Conservation (phyloP, 2,329 filamentous ascomycete species). For the Ceratocystiopsis minuta region DNA sequence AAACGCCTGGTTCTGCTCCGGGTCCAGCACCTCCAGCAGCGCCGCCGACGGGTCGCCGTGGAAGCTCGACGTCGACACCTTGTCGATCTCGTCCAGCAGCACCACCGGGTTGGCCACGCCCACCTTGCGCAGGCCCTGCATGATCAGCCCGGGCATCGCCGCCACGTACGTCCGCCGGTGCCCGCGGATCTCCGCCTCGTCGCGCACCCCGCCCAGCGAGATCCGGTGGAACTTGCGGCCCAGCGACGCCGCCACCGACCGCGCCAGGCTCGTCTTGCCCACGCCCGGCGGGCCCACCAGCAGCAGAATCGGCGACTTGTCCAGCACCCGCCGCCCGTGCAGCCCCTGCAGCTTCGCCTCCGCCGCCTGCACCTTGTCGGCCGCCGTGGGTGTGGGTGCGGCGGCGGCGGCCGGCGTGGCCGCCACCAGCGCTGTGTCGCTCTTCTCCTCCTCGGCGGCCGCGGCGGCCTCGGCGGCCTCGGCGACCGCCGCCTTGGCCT, state of each 20-base stretch:
- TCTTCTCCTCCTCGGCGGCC: slow-evolving; percentile 13
- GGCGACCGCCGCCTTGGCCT: slow-evolving; percentile 18
- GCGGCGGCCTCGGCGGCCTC: not conserved
- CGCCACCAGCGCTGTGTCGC: slow-evolving; percentile 5
- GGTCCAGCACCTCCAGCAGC: slow-evolving; percentile 94
- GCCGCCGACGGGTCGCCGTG: slow-evolving; percentile 92
- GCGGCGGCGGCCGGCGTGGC: not conserved
- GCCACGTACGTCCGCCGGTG: slow-evolving; percentile 93
- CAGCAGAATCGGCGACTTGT: slow-evolving; percentile 90
- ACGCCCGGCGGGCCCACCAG: slow-evolving; percentile 86
- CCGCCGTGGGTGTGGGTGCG: too few species aligned
- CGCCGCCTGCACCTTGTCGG: slow-evolving; percentile 22
- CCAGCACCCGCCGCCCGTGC: slow-evolving; percentile 67
- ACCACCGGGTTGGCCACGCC: slow-evolving; percentile 92
- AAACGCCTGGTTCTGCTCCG: slow-evolving; percentile 91
- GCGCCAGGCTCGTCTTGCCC: slow-evolving; percentile 88
- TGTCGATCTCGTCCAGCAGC: slow-evolving; percentile 93
- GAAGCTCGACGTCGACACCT: slow-evolving; percentile 76
- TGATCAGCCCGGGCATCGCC: slow-evolving; percentile 93
- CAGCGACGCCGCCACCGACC: slow-evolving; percentile 78
- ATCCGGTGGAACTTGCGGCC: slow-evolving; percentile 95
- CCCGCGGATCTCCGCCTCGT: slow-evolving; percentile 92
- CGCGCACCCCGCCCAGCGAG: slow-evolving; percentile 83
- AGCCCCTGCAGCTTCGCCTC: slow-evolving; percentile 56
- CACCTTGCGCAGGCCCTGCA: slow-evolving; percentile 86